phyloP scores from a whole-genome alignment of 2,329 filamentous ascomycete genomes.

The Byssothecium circinans region DNA sequence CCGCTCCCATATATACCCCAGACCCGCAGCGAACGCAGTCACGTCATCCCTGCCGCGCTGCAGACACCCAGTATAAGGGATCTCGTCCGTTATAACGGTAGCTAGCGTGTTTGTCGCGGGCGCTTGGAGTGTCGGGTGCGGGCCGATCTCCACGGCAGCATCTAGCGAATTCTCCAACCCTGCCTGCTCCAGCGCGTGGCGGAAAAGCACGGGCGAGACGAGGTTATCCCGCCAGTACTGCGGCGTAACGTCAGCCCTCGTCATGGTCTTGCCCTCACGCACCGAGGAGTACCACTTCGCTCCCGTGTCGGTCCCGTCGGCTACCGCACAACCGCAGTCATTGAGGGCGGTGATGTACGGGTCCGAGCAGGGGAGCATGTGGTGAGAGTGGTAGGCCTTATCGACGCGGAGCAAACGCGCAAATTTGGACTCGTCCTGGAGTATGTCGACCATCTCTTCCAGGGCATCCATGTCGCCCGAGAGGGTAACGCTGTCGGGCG shows the following conservation, averaged over 20 bases:
- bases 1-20: too few relatives aligned
- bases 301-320: too few relatives aligned
- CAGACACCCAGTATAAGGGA: too few relatives aligned
- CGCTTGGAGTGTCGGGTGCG: conserved; percentile 50
- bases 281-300: too few relatives aligned
- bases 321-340: too few relatives aligned
- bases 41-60: too few relatives aligned
- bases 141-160: conserved; percentile 51
- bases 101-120: too few relatives aligned
- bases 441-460: conserved; percentile 1
- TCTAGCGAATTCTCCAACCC: conserved; percentile 33
- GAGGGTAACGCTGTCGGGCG: conserved; percentile 22
- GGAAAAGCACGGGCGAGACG: conserved; percentile 49
- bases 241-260: too few relatives aligned
- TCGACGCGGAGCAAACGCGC: conserved; percentile 21
- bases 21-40: too few relatives aligned
- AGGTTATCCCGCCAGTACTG: conserved; percentile 55
- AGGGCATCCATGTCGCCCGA: conserved; percentile 20
- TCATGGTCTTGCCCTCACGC: too few relatives aligned
- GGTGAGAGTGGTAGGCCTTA: conserved; percentile 35
- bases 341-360: conserved; percentile 11
- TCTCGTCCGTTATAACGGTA: too few relatives aligned
- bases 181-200: conserved; percentile 47
- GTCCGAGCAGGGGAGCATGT: conserved; percentile 10
- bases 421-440: conserved; percentile 25